A percentile compares a stretch with the other conserved stretches of the same genome.
phyloP scores from a whole-genome alignment of 129 eudicot species.

The Calendula officinalis region DNA sequence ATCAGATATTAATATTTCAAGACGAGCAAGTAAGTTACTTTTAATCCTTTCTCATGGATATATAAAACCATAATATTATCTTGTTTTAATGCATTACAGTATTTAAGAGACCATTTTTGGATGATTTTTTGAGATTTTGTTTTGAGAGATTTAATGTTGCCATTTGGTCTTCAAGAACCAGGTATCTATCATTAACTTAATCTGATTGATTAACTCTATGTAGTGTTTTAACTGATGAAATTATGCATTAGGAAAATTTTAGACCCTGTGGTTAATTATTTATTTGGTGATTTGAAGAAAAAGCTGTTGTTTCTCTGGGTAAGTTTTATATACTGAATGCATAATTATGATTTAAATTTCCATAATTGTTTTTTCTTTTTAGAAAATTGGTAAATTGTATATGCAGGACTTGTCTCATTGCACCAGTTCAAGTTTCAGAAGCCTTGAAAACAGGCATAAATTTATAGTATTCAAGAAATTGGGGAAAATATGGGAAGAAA shows the following conservation, averaged over 20 bases:
- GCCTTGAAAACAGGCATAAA: conserved; percentile 67
- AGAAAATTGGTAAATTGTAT: background rate
- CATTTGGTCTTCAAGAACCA: conserved; percentile 52
- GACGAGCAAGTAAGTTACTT: conserved; percentile 70
- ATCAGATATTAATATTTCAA: conserved; percentile 51
- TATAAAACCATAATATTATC: background rate
- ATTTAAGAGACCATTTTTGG: conserved; percentile 54
- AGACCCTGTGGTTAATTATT: conserved; percentile 65
- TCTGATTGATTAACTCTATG: background rate
- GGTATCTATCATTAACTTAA: conserved; percentile 42
- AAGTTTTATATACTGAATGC: conserved; percentile 21
- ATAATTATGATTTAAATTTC: background rate
- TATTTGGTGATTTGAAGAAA: conserved; percentile 66
- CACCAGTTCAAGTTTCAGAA: conserved; percentile 51
- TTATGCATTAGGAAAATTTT: conserved; percentile 50
- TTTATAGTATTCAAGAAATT: conserved; percentile 67
- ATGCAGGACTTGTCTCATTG: conserved; percentile 59
- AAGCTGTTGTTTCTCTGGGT: conserved; percentile 86
- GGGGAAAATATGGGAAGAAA: conserved; percentile 65
- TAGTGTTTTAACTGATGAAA: conserved; percentile 14
- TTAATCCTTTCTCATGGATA: background rate
- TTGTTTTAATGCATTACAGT: conserved; percentile 19
- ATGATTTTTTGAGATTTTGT: conserved; percentile 48
- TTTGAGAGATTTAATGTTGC: conserved; percentile 54
- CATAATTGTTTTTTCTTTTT: background rate